Evolutionary conservation across 2,329 filamentous ascomycete genomes (phyloP), one percentile per base, ranked within the genome.

Genomic region (Colletotrichum viniferum): DNA sequence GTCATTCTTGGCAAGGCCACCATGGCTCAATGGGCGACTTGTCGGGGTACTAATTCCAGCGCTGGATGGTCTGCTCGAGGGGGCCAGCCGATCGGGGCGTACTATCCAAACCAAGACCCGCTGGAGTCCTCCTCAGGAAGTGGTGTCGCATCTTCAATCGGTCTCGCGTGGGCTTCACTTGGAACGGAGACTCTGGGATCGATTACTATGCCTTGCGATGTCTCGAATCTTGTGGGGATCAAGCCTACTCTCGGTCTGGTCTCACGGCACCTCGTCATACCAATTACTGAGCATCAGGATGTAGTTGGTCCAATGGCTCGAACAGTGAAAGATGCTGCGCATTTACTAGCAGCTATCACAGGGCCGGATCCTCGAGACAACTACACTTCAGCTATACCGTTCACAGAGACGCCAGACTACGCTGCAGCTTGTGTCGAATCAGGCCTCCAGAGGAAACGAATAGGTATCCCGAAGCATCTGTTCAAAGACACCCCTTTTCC

Each of bases 171-270:
- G 67, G 72, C 60, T 14, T 71, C 67, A 7, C n/a, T 74, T 10
- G 72, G 60, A 3, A 71, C 8, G 90, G 93, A 93, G 81, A 94
- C 93, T 0, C 87, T 87, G 74, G 93, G 92, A 5, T 92, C 90
- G 21, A 93, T 95, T 69, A 80, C 94, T 5, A 87, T 86, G 12
- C 93, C 93, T 0, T 80, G 85, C 0, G 79, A 82, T 58, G 66
- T 76, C 7, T 93, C 90, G 83, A 93, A 92, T 72, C 81, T 94
- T 5, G 92, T 94, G 0, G 93, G 92, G 1, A 91, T 95, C 79
- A 93, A 93, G 81, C 92, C 93, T 0, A 93, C 92, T 0, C 90
- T 94, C 4, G 93, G 93, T 0, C 84, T 94, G 3, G 93, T 90
- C 1, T 92, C 91, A 7, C 86, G 91, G 26, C 83, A 89, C 74